Conservation (phyloP, 306 rosid genomes). For the Prunus armeniaca region DNA sequence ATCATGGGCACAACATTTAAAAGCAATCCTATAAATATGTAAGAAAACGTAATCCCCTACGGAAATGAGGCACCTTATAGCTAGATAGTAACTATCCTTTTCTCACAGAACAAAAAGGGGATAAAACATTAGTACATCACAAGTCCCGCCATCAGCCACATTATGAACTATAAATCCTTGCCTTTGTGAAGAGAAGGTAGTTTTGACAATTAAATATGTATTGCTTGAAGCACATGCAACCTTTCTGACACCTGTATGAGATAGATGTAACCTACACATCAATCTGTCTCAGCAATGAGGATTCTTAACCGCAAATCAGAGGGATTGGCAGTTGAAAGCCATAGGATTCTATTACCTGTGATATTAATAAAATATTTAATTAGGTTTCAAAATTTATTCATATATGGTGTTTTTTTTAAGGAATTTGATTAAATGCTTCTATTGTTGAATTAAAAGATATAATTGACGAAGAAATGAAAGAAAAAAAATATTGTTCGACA, state of each 20-base stretch:
- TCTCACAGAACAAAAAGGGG: neutral
- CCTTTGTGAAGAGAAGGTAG: neutral
- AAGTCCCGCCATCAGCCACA: neutral
- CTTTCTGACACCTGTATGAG: neutral
- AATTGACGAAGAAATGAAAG: neutral
- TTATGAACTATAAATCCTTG: neutral
- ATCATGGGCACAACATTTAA: neutral
- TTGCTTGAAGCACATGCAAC: neutral
- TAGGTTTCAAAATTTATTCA: neutral
- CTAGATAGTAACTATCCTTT: neutral
- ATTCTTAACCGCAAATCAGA: conserved; percentile 4
- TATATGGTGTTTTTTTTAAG: conserved; percentile 2
- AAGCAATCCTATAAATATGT: neutral
- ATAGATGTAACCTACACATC: conserved; percentile 10
- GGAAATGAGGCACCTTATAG: neutral
- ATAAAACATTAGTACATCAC: neutral
- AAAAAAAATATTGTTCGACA: neutral
- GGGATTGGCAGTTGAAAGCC: conserved; percentile 4
- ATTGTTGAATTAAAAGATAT: neutral
- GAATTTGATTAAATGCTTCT: neutral
- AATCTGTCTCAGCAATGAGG: conserved; percentile 7
- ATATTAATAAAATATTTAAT: conserved; percentile 1
- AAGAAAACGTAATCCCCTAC: neutral
- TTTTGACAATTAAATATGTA: neutral
- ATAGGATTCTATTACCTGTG: conserved; percentile 14